Percentiles rank a stretch among this genome's conserved stretches.
phyloP scores from a whole-genome alignment of 2,329 filamentous ascomycete species.

The Helotiales sp. region DNA sequence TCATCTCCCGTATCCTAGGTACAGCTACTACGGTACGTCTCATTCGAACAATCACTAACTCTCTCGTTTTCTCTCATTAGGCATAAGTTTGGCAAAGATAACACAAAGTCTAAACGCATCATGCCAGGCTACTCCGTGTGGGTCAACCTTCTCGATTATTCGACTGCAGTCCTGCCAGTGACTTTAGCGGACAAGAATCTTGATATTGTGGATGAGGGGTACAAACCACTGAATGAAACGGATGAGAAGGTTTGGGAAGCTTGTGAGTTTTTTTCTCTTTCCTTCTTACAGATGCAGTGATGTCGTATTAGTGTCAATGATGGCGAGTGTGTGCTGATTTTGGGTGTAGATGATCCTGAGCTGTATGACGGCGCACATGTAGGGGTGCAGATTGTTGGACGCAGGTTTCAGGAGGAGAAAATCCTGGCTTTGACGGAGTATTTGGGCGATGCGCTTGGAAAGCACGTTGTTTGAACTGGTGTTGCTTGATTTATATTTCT shows the following conservation, averaged over 20 bases:
- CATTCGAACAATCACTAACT: slow-evolving; percentile 9
- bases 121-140: slow-evolving; percentile 30
- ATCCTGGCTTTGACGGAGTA: slow-evolving; percentile 48
- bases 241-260: slow-evolving; percentile 52
- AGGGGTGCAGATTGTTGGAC: slow-evolving; percentile 57
- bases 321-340: slow-evolving; percentile 50
- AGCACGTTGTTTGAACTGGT: slow-evolving; percentile 26
- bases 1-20: neutral
- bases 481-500: neutral
- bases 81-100: slow-evolving; percentile 21
- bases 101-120: slow-evolving; percentile 28
- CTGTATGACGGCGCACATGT: slow-evolving; percentile 53
- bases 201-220: slow-evolving; percentile 43
- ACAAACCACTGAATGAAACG: slow-evolving; percentile 47
- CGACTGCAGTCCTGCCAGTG: slow-evolving; percentile 60
- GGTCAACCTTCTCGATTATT: slow-evolving; percentile 62
- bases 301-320: no score
- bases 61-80: slow-evolving; percentile 13
- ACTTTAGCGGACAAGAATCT: slow-evolving; percentile 52
- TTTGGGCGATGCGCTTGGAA: slow-evolving; percentile 35
- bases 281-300: no score
- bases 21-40: slow-evolving; percentile 47
- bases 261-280: slow-evolving; percentile 51
- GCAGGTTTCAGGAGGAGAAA: slow-evolving; percentile 60
- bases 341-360: slow-evolving; percentile 50